A percentile compares a stretch with the other conserved stretches of the same genome.
Conservation (phyloP, 257 asterid species). For the Capsicum chinense region DNA sequence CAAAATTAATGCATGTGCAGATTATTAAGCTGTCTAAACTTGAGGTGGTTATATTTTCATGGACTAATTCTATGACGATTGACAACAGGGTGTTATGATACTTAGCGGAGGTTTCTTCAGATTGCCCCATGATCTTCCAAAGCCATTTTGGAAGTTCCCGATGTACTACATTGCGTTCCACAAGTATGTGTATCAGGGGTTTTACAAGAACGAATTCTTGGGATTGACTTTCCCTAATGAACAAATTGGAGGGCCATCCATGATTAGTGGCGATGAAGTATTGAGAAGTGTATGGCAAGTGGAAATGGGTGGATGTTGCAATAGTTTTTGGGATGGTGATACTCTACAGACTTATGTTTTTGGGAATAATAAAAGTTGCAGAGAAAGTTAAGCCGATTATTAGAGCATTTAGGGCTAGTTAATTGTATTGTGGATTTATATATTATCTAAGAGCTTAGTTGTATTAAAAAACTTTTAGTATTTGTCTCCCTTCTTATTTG, state of each 20-base stretch:
- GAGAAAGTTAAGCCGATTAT: conserved; percentile 44
- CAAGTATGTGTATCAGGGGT: conserved; percentile 57
- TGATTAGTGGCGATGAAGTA: conserved; percentile 47
- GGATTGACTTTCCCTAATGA: conserved; percentile 48
- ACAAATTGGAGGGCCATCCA: conserved; percentile 34
- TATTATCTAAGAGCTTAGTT: too few relatives aligned
- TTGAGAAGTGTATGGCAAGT: conserved; percentile 57
- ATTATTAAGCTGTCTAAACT: too few relatives aligned
- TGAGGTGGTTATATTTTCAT: too few relatives aligned
- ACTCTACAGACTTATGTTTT: conserved; percentile 45
- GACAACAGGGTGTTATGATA: conserved; percentile 54
- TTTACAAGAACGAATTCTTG: conserved; percentile 57
- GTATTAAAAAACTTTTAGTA: too few relatives aligned
- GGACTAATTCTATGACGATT: too few relatives aligned
- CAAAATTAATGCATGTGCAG: too few relatives aligned
- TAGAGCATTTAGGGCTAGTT: conserved; percentile 19
- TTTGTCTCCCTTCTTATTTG: too few relatives aligned
- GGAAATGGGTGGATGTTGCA: conserved; percentile 57
- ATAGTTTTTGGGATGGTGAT: conserved; percentile 54
- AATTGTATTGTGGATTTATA: not conserved
- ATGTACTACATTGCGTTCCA: conserved; percentile 55
- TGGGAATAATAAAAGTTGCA: conserved; percentile 39
- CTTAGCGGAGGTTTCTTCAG: conserved; percentile 60
- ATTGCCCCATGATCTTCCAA: conserved; percentile 55
- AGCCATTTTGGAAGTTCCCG: conserved; percentile 58